Base-by-base conservation (phyloP, 257 asterid species). In the Scutellaria minor region DNA sequence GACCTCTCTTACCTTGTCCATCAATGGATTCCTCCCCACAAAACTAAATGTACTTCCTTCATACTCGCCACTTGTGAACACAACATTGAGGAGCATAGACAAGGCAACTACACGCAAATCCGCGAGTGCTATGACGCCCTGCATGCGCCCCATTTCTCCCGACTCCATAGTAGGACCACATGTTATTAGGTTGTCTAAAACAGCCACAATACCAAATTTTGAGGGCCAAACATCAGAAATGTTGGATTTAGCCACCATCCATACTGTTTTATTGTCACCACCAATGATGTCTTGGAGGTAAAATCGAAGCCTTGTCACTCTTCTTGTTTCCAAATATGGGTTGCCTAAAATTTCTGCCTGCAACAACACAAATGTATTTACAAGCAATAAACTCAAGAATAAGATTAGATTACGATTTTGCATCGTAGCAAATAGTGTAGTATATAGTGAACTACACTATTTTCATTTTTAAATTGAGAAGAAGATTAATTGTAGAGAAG, bases 31-130 rank as follows among this genome's bases (percentile, higher is more conserved):
- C 74, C 86, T 64, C 0, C 86, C 83, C 54, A 82, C 6, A 14
- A 82, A 41, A 24, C 78, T 42, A 0, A 82, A 55, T 1, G 80
- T 79, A n/a, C 86, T 82, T 20, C 86, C 86, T 8, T 72, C 58
- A 15, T 24, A 79, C 46, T 79, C 55, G 0, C 82, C 86, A 1
- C 44, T 40, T 0, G 83, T 78, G 68, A 82, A 82, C 0, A 78
- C 75, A 0, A 82, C 40, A 50, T 82, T 82, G 0, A 75, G 47
- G 1, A 79, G 68, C 84, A 79, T 76, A 3, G 20, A 77, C 45
- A 79, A 51, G 4, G 80, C 73, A 55, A 14, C 13, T 47, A 68
- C 76, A 13, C 40, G 78, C 7, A 82, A 58, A 18, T 82, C 86
- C 39, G 84, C 42, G 0, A 70, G 53, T 69, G 72, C 82, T 42